Evolutionary conservation across 805 yeast species (phyloP), one percentile per base, ranked within the genome.

Genomic region (Pichia scutulata): DNA sequence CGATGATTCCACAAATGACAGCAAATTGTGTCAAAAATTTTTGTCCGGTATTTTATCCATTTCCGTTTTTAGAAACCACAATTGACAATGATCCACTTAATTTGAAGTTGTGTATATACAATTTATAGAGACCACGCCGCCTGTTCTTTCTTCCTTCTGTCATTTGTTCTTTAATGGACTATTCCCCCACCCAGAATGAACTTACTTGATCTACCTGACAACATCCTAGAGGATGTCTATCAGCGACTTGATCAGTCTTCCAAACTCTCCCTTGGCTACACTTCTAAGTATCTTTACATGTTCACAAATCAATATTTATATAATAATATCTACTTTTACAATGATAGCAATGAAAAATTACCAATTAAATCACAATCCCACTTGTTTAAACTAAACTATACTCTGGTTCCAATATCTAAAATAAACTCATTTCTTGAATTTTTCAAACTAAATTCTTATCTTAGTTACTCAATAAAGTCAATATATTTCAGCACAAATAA

Each of bases 181-280:
- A 18, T 12, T 8, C 30, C 12, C 26, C 2, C 14, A 16, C 37
- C 13, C 14, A 19, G 7, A 6, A 48, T 48, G 51, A 24, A 9
- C 14, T n/a, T 50, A 9, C 9, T 46, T 16, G 44, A 43, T 30
- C 23, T 50, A 16, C 52, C 52, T 7, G 47, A 50, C 19, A 24
- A 46, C 14, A 21, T 50, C 12, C 14, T 50, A 12, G 52, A 50
- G 5, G 33, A 19, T 14, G 37, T 50, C 7, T 50, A 28, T 18
- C n/a, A n/a, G 2, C 14, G 23, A 14, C 30, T 50, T 7, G 25
- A 39, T 24, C 40, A 39, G 7, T 9, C 19, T 19, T 23, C 52
- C 2, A 10, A 42, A 2, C 2, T 41, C 3, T 22, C 21, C 18
- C 39, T 50, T 4, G 46, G 39, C 6, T 12, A 23, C 10, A 30